Evolutionary conservation across 345 rosid species (phyloP).

Genomic region (Populus deltoides): DNA sequence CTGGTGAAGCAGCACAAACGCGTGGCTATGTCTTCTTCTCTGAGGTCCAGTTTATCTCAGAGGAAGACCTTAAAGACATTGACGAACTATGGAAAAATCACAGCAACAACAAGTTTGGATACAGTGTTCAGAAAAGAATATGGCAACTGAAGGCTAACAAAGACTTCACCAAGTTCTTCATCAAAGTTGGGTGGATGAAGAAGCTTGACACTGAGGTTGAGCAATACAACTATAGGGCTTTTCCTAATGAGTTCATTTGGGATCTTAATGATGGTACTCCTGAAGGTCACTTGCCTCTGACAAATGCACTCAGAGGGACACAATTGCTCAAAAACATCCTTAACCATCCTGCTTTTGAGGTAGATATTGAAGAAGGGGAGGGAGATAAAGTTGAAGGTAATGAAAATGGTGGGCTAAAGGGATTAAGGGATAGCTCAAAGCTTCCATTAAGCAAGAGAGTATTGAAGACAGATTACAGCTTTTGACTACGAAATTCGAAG

Average conservation of each 20-base stretch:
- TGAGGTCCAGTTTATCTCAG: slow-evolving; percentile 70
- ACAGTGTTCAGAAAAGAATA: slow-evolving; percentile 71
- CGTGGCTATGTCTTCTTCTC: slow-evolving; percentile 96
- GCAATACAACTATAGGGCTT: slow-evolving; percentile 82
- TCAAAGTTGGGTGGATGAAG: slow-evolving; percentile 92
- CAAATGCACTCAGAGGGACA: slow-evolving; percentile 87
- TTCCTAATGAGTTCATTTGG: slow-evolving; percentile 82
- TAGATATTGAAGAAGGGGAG: slow-evolving; percentile 22
- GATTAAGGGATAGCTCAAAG: neutral
- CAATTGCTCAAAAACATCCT: slow-evolving; percentile 61
- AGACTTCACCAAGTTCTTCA: slow-evolving; percentile 72
- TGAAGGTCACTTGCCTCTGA: slow-evolving; percentile 80
- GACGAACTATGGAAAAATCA: slow-evolving; percentile 70
- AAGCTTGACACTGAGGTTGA: slow-evolving; percentile 77
- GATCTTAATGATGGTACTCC: slow-evolving; percentile 72
- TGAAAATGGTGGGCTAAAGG: slow-evolving; percentile 11
- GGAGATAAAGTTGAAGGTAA: slow-evolving; percentile 5
- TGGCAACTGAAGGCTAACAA: slow-evolving; percentile 53
- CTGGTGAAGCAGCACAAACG: slow-evolving; percentile 71
- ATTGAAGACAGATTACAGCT: slow-evolving; percentile 26
- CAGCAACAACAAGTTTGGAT: slow-evolving; percentile 72
- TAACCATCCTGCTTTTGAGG: slow-evolving; percentile 74
- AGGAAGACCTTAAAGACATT: slow-evolving; percentile 55
- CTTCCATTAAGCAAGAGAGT: slow-evolving; percentile 12
- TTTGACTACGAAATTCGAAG: neutral